Base-by-base conservation (phyloP, 345 rosid genomes). In the Zanthoxylum bungeanum region DNA sequence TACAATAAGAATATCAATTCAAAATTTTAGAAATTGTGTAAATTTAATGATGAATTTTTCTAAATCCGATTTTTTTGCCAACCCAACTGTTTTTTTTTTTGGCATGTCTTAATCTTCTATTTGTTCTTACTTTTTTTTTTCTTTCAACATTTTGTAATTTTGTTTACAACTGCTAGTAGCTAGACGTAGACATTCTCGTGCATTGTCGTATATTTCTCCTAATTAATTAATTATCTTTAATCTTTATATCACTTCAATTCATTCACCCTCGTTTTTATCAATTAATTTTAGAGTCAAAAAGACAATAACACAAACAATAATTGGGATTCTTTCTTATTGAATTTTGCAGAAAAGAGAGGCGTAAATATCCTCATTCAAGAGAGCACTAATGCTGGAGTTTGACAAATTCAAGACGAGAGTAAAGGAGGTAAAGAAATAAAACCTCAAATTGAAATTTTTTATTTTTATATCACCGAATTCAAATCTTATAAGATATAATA, bases 111-210 rank as follows among this genome's bases (percentile, higher is more conserved):
- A 49, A 7, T 65, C 68, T 46, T 14, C 52, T 12, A 22, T 42
- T 75, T 61, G 60, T 68, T 75, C 34, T 52, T 64, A 49, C 37
- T 22, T 31, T 66, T 36, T 61, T 4, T 33, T 66, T 49, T 19
- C 40, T 30, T 2, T 46, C 25, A 7, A 19, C 19, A 22, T 14
- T 5, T 37, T 5, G 9, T 37, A 37, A n/a, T n/a, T n/a, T n/a
- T 37, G 40, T 37, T 49, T 9, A 69, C 70, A 74, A 73, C 71
- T 53, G 55, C 78, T 53, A 34, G 12, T 31, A 76, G n/a, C n/a
- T n/a, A n/a, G 78, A 76, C 39, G 78, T 80, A 59, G 68, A 70
- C 77, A n/a, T 80, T 76, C 58, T 70, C 66, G 75, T 74, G 75
- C 75, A 64, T 72, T 57, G 31, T 60, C 69, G 74, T 19, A 30